phyloP scores from a whole-genome alignment of 1,284 basidiomycete species.

The Heterobasidion irregulare region DNA sequence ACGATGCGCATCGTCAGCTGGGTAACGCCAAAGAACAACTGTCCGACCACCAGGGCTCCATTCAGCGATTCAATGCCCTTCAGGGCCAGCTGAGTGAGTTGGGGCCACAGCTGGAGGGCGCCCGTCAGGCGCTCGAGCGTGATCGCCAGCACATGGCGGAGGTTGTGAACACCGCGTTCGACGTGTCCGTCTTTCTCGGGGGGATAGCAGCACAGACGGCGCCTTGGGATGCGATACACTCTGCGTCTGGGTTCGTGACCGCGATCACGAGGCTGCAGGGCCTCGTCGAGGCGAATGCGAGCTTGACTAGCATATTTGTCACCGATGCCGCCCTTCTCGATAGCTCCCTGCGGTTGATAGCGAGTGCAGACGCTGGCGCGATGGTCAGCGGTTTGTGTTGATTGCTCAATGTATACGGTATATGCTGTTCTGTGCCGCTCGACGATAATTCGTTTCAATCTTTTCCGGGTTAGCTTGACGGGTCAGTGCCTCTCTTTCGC shows the following conservation, averaged over 20 bases:
- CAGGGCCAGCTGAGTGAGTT: neutral
- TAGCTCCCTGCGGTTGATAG: neutral
- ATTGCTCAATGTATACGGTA: neutral
- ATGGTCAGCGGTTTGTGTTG: neutral
- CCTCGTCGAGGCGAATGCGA: neutral
- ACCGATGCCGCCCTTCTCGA: constrained; percentile 1
- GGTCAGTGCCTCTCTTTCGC: no score
- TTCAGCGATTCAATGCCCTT: neutral
- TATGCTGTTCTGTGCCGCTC: neutral
- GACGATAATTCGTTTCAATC: no score
- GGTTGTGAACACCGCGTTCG: neutral
- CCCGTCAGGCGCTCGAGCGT: neutral
- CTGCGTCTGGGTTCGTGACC: neutral
- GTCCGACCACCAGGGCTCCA: neutral
- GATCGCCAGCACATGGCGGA: neutral
- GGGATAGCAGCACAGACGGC: neutral
- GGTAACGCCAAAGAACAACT: neutral
- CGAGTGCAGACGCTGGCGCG: neutral
- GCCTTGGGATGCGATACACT: neutral
- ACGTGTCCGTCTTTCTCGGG: constrained; percentile 1
- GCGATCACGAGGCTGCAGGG: constrained; percentile 1
- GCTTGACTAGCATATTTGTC: constrained; percentile 1
- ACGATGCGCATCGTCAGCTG: neutral
- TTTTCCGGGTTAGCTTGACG: no score
- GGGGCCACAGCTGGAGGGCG: neutral